Base-by-base conservation (phyloP, 2,329 filamentous ascomycete species). In the Hymenoscyphus linearis region DNA sequence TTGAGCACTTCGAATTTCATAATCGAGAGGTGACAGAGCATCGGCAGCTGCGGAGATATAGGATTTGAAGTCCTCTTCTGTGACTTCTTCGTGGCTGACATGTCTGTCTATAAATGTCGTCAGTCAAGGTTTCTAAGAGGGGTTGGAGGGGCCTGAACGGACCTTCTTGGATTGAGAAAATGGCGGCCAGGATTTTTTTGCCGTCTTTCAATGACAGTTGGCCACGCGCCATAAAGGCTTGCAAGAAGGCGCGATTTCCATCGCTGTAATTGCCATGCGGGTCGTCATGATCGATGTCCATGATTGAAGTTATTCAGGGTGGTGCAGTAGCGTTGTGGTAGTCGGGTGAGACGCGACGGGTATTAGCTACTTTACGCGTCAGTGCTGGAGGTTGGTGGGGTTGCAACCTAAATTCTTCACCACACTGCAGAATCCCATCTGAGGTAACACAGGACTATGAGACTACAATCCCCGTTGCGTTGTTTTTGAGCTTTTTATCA, bases 171-270 rank as follows among this genome's bases (percentile, higher is more conserved):
- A 69, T 84, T 9, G 84, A 87, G 67, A 88, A 80, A 59, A 98
- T 93, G 35, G 82, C 83, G 2, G 93, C 91, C 14, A 98, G 80
- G 26, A 97, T 78, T 0, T 85, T 83, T 69, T 85, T 85, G 13
- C 87, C 86, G 69, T 96, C 85, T 58, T 85, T 80, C 65, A 89
- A 85, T 0, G 90, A 96, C 74, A 98, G 80, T 52, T 86, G 85
- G 25, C 90, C 89, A 56, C 87, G 86, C 2, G 90, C 85, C 74
- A 97, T 81, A 67, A 99, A 86, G 55, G 90, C 90, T 76, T 99
- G 95, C 0, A 98, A 80, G 71, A 99, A 96, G 9, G 93, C 93
- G 61, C 91, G 88, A 73, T 97, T 90, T 64, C 81, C 82, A 72
- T 96, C 79, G 60, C 71, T 62, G 37, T 73, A 73, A 27, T 66